phyloP scores from a whole-genome alignment of 2,329 filamentous ascomycete genomes.

The Aspergillus ruber region DNA sequence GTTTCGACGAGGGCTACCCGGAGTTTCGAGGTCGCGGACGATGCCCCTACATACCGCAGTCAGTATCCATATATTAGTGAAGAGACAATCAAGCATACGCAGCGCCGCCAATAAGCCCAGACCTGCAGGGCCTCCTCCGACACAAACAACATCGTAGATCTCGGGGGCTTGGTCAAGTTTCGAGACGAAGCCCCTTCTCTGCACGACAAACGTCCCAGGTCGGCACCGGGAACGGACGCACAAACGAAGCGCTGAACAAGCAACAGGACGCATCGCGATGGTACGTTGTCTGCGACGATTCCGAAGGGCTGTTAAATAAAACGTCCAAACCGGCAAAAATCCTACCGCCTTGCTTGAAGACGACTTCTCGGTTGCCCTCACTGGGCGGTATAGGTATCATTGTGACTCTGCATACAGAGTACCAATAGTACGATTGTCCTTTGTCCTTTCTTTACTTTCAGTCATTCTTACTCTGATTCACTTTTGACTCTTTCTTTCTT shows the following conservation, averaged over 20 bases:
- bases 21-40: constrained; percentile 66
- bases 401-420: no score
- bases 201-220: constrained; percentile 16
- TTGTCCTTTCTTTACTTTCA: no score
- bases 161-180: constrained; percentile 48
- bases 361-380: no score
- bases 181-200: constrained; percentile 27
- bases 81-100: constrained; percentile 46
- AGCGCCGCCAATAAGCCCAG: constrained; percentile 73
- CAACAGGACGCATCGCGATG: constrained; percentile 29
- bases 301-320: no score
- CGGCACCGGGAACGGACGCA: constrained; percentile 38
- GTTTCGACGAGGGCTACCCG: constrained; percentile 85
- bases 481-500: no score
- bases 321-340: no score
- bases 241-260: constrained; percentile 25
- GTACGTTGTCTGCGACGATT: no score
- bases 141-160: constrained; percentile 88
- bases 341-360: no score
- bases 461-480: no score
- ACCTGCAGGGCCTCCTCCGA: constrained; percentile 83
- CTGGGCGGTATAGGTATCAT: no score
- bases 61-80: constrained; percentile 1
- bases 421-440: no score
- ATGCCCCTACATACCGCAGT: constrained; percentile 54